Evolutionary conservation across 768 basidiomycete species (phyloP).

Genomic region (Lactarius psammicola): DNA sequence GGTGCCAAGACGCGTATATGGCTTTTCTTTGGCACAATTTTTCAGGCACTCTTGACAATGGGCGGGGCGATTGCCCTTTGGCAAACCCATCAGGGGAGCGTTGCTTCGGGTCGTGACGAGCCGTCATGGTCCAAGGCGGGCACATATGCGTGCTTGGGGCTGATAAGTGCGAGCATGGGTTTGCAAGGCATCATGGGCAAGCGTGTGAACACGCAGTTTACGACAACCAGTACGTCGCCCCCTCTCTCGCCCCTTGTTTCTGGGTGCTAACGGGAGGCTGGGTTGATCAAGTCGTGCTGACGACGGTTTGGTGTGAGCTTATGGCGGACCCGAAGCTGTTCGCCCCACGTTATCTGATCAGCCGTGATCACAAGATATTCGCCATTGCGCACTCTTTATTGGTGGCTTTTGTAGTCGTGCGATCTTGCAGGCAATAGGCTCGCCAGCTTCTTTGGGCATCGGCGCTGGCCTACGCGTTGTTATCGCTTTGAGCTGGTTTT

Average conservation of each 20-base stretch:
- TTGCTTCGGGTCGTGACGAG: constrained; percentile 52
- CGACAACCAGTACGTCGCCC: constrained; percentile 60
- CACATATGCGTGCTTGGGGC: constrained; percentile 70
- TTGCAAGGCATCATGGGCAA: constrained; percentile 87
- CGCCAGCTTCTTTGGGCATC: constrained; percentile 64
- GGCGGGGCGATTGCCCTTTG: constrained; percentile 66
- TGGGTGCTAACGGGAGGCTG: constrained; percentile 1
- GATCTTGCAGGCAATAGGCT: constrained; percentile 56
- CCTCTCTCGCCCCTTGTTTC: neutral
- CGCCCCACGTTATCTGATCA: constrained; percentile 48
- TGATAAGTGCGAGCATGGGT: constrained; percentile 78
- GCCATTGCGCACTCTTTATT: constrained; percentile 68
- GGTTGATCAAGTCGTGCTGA: constrained; percentile 61
- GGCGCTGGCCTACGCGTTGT: constrained; percentile 61
- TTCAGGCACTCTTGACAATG: constrained; percentile 78
- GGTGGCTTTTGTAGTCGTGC: constrained; percentile 71
- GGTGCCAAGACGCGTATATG: constrained; percentile 72
- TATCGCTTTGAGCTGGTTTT: constrained; percentile 62
- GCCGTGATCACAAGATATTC: constrained; percentile 71
- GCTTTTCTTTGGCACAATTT: constrained; percentile 67
- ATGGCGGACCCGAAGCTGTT: constrained; percentile 80
- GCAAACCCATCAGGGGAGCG: constrained; percentile 58
- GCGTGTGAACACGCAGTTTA: constrained; percentile 74
- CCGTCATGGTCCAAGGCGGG: constrained; percentile 69
- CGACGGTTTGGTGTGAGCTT: constrained; percentile 87